Conservation (phyloP, 768 basidiomycete species). For the Suillus weaverae region DNA sequence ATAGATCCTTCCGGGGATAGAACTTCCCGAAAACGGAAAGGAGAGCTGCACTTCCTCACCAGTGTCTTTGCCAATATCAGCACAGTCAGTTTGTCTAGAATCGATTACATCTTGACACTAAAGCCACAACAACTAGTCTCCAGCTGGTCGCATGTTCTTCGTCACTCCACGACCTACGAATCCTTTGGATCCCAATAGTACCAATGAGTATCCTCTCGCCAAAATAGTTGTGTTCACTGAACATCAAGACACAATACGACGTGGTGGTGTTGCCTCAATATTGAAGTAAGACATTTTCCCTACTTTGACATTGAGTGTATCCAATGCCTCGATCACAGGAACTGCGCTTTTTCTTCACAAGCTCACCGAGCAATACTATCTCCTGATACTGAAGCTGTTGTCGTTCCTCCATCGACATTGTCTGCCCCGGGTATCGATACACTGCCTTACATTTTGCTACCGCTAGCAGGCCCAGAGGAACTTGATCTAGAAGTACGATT, state of each 20-base stretch:
- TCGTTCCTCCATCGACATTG: conserved; percentile 57
- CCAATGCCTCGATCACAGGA: conserved; percentile 44
- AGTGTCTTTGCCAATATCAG: conserved; percentile 93
- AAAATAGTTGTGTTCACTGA: conserved; percentile 88
- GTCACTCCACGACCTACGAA: conserved; percentile 62
- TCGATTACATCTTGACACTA: background rate
- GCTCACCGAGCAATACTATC: conserved; percentile 73
- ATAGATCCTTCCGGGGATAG: conserved; percentile 50
- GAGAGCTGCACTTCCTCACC: conserved; percentile 85
- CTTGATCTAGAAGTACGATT: conserved; percentile 79
- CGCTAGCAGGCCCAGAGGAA: conserved; percentile 94
- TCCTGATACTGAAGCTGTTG: conserved; percentile 55
- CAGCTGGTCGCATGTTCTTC: conserved; percentile 78
- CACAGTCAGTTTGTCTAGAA: conserved; percentile 49
- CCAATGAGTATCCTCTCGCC: conserved; percentile 76
- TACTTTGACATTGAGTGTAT: conserved; percentile 14
- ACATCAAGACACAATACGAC: conserved; percentile 80
- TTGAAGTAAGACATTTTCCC: conserved; percentile 63
- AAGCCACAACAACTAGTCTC: conserved; percentile 51
- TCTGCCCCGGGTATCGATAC: conserved; percentile 78
- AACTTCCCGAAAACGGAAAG: conserved; percentile 61
- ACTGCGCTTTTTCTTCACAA: conserved; percentile 70
- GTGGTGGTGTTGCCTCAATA: conserved; percentile 83
- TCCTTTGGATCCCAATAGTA: conserved; percentile 41
- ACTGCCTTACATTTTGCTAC: conserved; percentile 82